Percentiles rank a stretch among this genome's conserved stretches.
Conservation (phyloP, 805 yeast species). For the Danielozyma ontarioensis region DNA sequence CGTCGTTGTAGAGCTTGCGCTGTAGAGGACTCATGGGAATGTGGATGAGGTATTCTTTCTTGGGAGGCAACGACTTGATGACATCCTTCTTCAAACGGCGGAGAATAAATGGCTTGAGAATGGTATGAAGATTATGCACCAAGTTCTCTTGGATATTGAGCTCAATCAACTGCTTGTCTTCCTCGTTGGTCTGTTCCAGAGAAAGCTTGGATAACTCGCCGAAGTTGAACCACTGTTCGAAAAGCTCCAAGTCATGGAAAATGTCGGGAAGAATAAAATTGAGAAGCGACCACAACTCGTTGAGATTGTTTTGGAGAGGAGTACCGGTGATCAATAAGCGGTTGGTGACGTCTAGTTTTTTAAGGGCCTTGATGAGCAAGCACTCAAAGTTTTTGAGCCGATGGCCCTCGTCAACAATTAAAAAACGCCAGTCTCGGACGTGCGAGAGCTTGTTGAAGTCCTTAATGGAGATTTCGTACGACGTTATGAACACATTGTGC, state of each 20-base stretch:
- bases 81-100: conserved; percentile 79
- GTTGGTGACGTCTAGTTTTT: conserved; percentile 61
- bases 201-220: conserved; percentile 43
- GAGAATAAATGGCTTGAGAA: conserved; percentile 80
- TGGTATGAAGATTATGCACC: conserved; percentile 76
- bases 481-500: conserved; percentile 62
- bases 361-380: conserved; percentile 64
- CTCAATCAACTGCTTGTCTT: conserved; percentile 45
- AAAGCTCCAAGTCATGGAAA: conserved; percentile 81
- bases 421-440: conserved; percentile 62
- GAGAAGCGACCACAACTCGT: conserved; percentile 87
- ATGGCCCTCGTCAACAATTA: conserved; percentile 95
- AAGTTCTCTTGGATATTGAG: conserved; percentile 47
- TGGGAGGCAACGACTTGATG: conserved; percentile 66
- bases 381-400: conserved; percentile 83
- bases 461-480: conserved; percentile 73
- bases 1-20: conserved; percentile 52
- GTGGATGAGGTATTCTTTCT: conserved; percentile 82
- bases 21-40: conserved; percentile 64
- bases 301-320: conserved; percentile 85
- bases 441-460: conserved; percentile 55
- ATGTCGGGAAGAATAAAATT: conserved; percentile 92
- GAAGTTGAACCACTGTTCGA: conserved; percentile 93
- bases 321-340: conserved; percentile 90
- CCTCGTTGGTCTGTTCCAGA: conserved; percentile 10